Evolutionary conservation across 2,329 filamentous ascomycete genomes (phyloP).

Genomic region (Exophiala aquamarina): DNA sequence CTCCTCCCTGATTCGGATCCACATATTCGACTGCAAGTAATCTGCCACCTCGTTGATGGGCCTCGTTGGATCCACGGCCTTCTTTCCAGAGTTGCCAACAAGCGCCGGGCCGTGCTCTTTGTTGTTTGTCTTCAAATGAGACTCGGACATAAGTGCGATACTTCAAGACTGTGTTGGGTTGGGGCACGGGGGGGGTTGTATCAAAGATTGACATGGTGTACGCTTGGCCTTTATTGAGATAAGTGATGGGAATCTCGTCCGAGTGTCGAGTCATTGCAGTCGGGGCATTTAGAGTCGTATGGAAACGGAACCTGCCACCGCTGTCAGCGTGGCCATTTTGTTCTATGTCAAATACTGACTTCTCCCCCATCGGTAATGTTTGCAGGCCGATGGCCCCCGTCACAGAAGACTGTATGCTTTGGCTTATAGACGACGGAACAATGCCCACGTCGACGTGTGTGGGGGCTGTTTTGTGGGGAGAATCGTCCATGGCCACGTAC

Average conservation of each 20-base stretch:
- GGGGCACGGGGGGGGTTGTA: slow-evolving; percentile 62
- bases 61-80: slow-evolving; percentile 90
- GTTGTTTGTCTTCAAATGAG: slow-evolving; percentile 94
- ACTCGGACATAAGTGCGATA: slow-evolving; percentile 94
- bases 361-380: slow-evolving; percentile 49
- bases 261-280: slow-evolving; percentile 92
- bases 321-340: slow-evolving; percentile 23
- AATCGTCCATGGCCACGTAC: slow-evolving; percentile 75
- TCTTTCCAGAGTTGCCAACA: slow-evolving; percentile 97
- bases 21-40: slow-evolving; percentile 95
- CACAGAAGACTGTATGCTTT: slow-evolving; percentile 35
- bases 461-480: slow-evolving; percentile 52
- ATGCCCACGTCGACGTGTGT: slow-evolving; percentile 21
- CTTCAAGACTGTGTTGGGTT: slow-evolving; percentile 58
- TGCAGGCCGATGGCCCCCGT: slow-evolving; percentile 30
- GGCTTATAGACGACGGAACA: slow-evolving; percentile 19
- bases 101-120: slow-evolving; percentile 75
- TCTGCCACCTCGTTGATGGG: slow-evolving; percentile 88
- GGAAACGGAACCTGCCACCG: slow-evolving; percentile 72
- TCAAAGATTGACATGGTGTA: slow-evolving; percentile 86
- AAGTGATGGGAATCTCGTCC: slow-evolving; percentile 94
- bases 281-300: slow-evolving; percentile 85
- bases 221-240: slow-evolving; percentile 95
- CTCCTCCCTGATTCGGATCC: slow-evolving; percentile 59
- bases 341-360: slow-evolving; percentile 38